Percentiles rank a stretch among this genome's conserved stretches.
These are phyloP conservation scores for Linanthus parryae DNA, from an alignment of 148 eudicot species.

Conservation along the genomic window DNA sequence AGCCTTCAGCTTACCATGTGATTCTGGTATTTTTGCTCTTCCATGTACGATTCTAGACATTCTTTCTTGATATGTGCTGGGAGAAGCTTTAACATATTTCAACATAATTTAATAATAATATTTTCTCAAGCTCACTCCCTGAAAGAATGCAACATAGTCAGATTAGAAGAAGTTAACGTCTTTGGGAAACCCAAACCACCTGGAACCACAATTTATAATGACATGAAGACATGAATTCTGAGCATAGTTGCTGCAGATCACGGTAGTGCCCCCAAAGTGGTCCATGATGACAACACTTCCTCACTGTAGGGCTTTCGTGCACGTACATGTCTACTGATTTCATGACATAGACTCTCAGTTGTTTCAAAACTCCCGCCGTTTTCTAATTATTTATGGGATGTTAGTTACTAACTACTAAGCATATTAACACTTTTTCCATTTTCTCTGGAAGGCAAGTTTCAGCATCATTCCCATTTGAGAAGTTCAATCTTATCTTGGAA, in stretches of 20 bases:
- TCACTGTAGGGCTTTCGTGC: not conserved
- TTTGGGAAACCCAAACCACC: not conserved
- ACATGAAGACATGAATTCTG: too few relatives aligned
- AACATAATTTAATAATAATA: too few relatives aligned
- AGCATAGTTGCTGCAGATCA: too few relatives aligned
- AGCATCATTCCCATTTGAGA: slow-evolving; percentile 36
- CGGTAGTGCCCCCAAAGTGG: not conserved
- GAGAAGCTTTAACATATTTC: too few relatives aligned
- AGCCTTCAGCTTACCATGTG: too few relatives aligned
- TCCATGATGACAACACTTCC: not conserved
- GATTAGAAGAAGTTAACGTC: not conserved
- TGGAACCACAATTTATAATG: not conserved
- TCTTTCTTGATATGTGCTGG: too few relatives aligned
- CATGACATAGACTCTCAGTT: not conserved
- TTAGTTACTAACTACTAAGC: too few relatives aligned
- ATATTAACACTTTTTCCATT: slow-evolving; percentile 9
- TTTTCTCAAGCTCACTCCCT: not conserved
- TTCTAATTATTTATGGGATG: too few relatives aligned
- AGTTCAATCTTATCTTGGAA: slow-evolving; percentile 53
- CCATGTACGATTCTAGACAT: too few relatives aligned
- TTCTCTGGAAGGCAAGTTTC: slow-evolving; percentile 39
- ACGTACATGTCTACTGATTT: not conserved
- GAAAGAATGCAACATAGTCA: not conserved
- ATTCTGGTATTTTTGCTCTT: too few relatives aligned
- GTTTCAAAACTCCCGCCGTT: too few relatives aligned